Evolutionary conservation across 2,329 filamentous ascomycete species (phyloP).

Genomic region (Trichoderma atrobrunneum): DNA sequence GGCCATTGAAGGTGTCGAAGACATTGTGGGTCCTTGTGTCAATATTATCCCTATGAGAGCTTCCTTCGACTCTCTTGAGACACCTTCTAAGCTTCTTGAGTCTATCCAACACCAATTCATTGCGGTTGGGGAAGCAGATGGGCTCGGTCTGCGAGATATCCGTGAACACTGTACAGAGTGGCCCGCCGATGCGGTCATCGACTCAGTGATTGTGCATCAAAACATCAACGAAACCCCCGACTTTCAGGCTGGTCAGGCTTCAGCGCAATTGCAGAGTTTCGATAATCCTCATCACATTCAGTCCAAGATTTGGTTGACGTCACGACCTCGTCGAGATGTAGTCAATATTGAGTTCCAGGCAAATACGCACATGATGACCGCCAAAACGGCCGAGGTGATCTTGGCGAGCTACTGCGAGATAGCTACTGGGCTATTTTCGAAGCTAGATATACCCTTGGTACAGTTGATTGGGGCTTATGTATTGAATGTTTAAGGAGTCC

Average conservation of each 20-base stretch:
- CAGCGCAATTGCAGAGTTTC: neutral
- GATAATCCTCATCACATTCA: neutral
- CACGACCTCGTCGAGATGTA: neutral
- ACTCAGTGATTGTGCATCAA: too few relatives aligned
- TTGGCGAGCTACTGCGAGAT: too few relatives aligned
- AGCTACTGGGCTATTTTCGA: too few relatives aligned
- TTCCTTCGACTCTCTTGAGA: neutral
- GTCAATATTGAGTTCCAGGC: too few relatives aligned
- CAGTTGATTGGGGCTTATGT: too few relatives aligned
- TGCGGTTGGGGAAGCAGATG: neutral
- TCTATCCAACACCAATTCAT: neutral
- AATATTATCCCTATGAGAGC: neutral
- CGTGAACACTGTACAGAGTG: neutral
- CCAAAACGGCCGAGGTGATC: too few relatives aligned
- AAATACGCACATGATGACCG: too few relatives aligned
- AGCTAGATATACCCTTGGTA: too few relatives aligned
- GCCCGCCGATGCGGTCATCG: neutral
- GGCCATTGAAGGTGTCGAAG: too few relatives aligned
- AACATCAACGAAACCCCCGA: too few relatives aligned
- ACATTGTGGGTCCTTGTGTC: too few relatives aligned
- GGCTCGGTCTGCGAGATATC: neutral
- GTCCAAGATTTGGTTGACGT: neutral
- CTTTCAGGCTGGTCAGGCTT: neutral
- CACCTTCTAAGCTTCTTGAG: neutral
- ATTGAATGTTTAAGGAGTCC: too few relatives aligned